These are phyloP conservation scores for Candida pseudofarinosa DNA, from an alignment of 805 yeast species.

Conservation along the genomic window DNA sequence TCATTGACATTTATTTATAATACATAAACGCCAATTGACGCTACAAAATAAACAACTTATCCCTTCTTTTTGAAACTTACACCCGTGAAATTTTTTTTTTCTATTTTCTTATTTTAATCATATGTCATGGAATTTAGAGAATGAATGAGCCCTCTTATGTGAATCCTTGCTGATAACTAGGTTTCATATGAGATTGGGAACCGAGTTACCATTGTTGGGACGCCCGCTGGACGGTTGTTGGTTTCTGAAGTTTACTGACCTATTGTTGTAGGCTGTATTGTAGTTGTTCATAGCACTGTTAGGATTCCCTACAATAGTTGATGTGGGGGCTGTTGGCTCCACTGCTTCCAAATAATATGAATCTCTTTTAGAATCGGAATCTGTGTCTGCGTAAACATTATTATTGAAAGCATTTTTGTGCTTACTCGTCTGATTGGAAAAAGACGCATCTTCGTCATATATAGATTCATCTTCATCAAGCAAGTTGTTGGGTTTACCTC, in stretches of 20 bases:
- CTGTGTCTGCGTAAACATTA: slow-evolving; percentile 2
- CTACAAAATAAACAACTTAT: not conserved
- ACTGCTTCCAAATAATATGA: slow-evolving; percentile 23
- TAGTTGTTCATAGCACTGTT: slow-evolving; percentile 22
- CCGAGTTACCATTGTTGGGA: slow-evolving; percentile 4
- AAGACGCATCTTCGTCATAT: slow-evolving; percentile 25
- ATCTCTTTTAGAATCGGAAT: slow-evolving; percentile 21
- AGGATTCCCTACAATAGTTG: slow-evolving; percentile 41
- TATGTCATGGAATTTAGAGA: slow-evolving; percentile 4
- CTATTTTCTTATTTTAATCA: not conserved
- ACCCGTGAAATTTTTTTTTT: no score
- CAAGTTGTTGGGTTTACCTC: slow-evolving; percentile 15
- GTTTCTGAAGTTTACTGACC: slow-evolving; percentile 1
- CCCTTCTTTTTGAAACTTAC: not conserved
- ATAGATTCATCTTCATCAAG: slow-evolving; percentile 30
- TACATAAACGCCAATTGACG: not conserved
- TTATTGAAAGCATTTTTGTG: slow-evolving; percentile 9
- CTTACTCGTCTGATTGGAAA: slow-evolving; percentile 6
- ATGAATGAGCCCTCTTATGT: not conserved
- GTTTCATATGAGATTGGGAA: not conserved
- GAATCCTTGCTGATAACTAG: no score
- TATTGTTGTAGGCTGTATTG: slow-evolving; percentile 14
- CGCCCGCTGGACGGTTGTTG: no score
- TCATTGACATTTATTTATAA: not conserved
- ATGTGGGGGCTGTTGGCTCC: slow-evolving; percentile 41